A percentile compares a stretch with the other conserved stretches of the same genome.
phyloP scores from a whole-genome alignment of 176 grass and related monocot species.

The Aegilops speltoides region DNA sequence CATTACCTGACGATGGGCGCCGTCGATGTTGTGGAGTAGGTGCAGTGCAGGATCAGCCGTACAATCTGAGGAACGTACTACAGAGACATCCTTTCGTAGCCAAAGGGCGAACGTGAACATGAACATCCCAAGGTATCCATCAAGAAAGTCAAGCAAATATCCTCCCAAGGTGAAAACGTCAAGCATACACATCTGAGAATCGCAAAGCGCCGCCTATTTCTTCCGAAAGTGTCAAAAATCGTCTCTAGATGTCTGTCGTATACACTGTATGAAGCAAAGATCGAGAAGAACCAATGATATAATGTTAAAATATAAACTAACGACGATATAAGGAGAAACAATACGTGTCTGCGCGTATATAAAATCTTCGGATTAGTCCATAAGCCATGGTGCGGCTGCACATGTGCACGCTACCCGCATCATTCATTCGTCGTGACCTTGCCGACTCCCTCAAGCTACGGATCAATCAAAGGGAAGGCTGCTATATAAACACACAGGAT shows the following conservation, averaged over 20 bases:
- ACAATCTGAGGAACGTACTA: background rate
- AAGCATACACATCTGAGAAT: background rate
- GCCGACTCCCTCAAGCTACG: background rate
- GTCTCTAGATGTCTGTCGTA: background rate
- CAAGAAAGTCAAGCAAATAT: background rate
- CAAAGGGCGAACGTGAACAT: too few species aligned
- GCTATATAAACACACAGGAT: constrained; percentile 10
- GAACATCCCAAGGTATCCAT: too few species aligned
- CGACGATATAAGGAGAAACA: background rate
- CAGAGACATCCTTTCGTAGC: too few species aligned
- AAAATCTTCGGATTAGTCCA: background rate
- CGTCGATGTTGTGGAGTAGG: background rate
- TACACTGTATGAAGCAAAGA: background rate
- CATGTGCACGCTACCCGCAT: background rate
- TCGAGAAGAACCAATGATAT: too few species aligned
- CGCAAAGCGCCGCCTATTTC: background rate
- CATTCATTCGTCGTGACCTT: background rate
- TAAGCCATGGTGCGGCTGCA: constrained; percentile 20
- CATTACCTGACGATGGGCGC: background rate
- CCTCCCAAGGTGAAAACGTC: background rate
- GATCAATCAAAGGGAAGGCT: background rate
- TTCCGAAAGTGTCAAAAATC: background rate
- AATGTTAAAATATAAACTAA: background rate
- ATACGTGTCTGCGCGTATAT: constrained; percentile 1
- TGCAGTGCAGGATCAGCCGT: constrained; percentile 6